phyloP scores from a whole-genome alignment of 140 eudicot species.

The Oenanthe javanica region DNA sequence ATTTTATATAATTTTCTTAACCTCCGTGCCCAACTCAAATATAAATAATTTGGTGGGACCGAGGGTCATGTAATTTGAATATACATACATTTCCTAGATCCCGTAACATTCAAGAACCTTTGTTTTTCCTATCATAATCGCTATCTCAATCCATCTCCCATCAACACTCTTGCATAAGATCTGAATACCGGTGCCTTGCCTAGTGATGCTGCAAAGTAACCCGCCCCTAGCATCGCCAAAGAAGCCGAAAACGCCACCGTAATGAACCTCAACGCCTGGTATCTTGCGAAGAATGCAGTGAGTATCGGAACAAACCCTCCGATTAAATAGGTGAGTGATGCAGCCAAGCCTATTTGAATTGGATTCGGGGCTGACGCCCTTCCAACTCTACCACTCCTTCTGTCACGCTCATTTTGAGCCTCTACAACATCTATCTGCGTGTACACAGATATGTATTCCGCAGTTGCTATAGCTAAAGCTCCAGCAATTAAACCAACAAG shows the following conservation, averaged over 20 bases:
- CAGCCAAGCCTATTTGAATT: constrained; percentile 8
- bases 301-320: constrained; percentile 12
- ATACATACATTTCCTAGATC: not conserved
- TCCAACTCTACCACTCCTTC: not conserved
- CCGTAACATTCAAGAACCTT: constrained; percentile 4
- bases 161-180: constrained; percentile 10
- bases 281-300: not conserved
- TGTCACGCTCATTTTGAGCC: not conserved
- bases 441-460: constrained; percentile 1
- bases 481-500: not conserved
- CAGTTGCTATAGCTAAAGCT: constrained; percentile 5
- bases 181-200: constrained; percentile 11
- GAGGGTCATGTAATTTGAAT: not conserved
- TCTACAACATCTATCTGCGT: not conserved
- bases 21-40: too few species aligned
- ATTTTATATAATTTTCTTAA: too few species aligned
- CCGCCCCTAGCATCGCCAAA: constrained; percentile 2
- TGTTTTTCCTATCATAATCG: constrained; percentile 1
- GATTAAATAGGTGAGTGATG: not conserved
- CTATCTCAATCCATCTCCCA: constrained; percentile 16
- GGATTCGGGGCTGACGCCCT: not conserved
- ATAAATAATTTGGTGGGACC: too few species aligned
- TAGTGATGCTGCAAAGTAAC: constrained; percentile 5
- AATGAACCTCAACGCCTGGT: not conserved
- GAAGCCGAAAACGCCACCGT: not conserved